Conservation (phyloP, 2,329 filamentous ascomycete species). For the Pseudogymnoascus sp. region DNA sequence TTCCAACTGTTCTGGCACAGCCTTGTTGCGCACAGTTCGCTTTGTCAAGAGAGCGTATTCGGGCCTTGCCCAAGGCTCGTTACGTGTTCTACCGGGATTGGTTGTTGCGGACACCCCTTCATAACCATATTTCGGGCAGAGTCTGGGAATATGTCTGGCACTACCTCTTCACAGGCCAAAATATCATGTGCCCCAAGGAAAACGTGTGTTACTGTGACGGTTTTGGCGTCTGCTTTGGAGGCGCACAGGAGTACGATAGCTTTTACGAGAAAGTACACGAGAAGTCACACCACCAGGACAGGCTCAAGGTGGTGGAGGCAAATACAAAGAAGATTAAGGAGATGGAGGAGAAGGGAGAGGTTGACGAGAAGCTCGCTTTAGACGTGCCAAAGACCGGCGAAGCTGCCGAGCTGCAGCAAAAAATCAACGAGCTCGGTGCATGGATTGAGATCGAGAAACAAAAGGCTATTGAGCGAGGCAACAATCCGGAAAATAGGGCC, state of each 20-base stretch:
- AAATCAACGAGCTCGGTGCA: conserved; percentile 5
- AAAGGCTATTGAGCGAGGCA: not conserved
- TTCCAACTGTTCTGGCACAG: conserved; percentile 44
- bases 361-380: conserved; percentile 3
- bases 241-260: conserved; percentile 20
- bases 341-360: conserved; percentile 9
- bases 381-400: conserved; percentile 2
- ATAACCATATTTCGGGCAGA: conserved; percentile 47
- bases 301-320: conserved; percentile 9
- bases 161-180: conserved; percentile 21
- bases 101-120: conserved; percentile 46
- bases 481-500: conserved; percentile 3
- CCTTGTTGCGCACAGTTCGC: conserved; percentile 60
- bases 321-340: conserved; percentile 15
- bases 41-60: conserved; percentile 45
- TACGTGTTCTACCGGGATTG: conserved; percentile 52
- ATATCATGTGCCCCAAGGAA: conserved; percentile 22
- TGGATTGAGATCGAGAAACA: conserved; percentile 5
- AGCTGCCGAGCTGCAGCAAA: conserved; percentile 6
- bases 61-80: conserved; percentile 39
- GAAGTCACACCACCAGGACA: not conserved
- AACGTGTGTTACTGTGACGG: conserved; percentile 28
- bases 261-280: conserved; percentile 16
- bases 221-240: conserved; percentile 28
- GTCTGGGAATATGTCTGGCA: conserved; percentile 61